These are phyloP conservation scores for Dactylellina drechsleri DNA, from an alignment of 2,329 filamentous ascomycete species.

Conservation along the genomic window DNA sequence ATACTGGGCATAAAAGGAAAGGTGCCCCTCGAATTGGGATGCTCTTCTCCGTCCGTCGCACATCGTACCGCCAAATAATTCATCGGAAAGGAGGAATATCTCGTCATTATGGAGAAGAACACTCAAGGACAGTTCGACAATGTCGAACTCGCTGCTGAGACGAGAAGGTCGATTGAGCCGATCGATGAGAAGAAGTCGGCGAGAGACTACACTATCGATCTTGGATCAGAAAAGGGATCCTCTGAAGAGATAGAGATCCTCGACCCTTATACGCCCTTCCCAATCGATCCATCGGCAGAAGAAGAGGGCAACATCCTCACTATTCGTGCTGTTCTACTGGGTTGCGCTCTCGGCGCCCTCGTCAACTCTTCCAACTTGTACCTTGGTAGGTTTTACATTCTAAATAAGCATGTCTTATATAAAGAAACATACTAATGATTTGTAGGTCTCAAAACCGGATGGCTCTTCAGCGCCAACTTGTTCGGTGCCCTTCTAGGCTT, in stretches of 20 bases:
- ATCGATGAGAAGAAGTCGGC: slow-evolving; percentile 49
- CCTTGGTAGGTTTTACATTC: slow-evolving; percentile 63
- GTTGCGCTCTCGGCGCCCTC: slow-evolving; percentile 69
- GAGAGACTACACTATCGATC: slow-evolving; percentile 38
- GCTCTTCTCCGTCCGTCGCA: slow-evolving; percentile 29
- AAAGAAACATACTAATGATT: background rate
- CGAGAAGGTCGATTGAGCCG: slow-evolving; percentile 17
- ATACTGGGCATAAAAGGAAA: slow-evolving; percentile 37
- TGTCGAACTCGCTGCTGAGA: slow-evolving; percentile 29
- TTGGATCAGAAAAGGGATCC: slow-evolving; percentile 38
- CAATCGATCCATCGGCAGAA: slow-evolving; percentile 61
- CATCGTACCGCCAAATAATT: slow-evolving; percentile 34
- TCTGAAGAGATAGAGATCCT: slow-evolving; percentile 43
- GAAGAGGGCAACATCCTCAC: slow-evolving; percentile 67
- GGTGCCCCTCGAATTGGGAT: background rate
- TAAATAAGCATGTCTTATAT: background rate
- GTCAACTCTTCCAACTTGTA: slow-evolving; percentile 73
- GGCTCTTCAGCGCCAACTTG: slow-evolving; percentile 65
- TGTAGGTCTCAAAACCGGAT: slow-evolving; percentile 66
- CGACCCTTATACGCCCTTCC: slow-evolving; percentile 61
- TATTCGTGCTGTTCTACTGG: slow-evolving; percentile 68
- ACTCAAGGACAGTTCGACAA: slow-evolving; percentile 36
- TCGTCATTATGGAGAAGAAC: slow-evolving; percentile 47
- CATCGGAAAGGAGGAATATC: slow-evolving; percentile 24
- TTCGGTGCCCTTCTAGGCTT: slow-evolving; percentile 71